Evolutionary conservation across 1,284 basidiomycete genomes (phyloP).

Genomic region (Pseudozyma sp.): DNA sequence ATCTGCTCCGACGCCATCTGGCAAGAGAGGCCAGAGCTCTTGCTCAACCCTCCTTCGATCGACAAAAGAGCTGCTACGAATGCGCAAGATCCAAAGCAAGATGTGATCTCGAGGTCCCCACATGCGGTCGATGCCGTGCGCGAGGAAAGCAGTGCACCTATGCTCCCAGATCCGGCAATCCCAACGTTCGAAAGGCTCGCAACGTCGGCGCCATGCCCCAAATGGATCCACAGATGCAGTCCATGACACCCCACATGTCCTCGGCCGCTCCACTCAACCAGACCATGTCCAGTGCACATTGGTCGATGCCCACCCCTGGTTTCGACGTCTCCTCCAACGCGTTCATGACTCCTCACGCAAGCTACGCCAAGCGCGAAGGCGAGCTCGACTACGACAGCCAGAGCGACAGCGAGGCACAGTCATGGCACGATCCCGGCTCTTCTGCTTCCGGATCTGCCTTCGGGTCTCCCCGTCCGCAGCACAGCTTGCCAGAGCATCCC

Average conservation of each 20-base stretch:
- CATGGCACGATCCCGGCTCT: constrained; percentile 38
- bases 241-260: constrained; percentile 28
- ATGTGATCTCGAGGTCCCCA: constrained; percentile 62
- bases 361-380: constrained; percentile 36
- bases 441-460: constrained; percentile 32
- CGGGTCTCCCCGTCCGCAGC: constrained; percentile 37
- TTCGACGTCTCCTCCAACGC: constrained; percentile 24
- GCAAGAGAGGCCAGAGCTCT: constrained; percentile 55
- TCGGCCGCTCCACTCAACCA: constrained; percentile 4
- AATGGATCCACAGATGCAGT: constrained; percentile 22
- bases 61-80: constrained; percentile 63
- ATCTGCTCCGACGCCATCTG: constrained; percentile 55
- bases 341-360: constrained; percentile 32
- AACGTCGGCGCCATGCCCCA: constrained; percentile 19
- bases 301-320: constrained; percentile 30
- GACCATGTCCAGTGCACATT: constrained; percentile 22
- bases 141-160: constrained; percentile 59
- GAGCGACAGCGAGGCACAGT: constrained; percentile 42
- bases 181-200: constrained; percentile 56
- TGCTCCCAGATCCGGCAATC: constrained; percentile 60
- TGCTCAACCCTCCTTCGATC: constrained; percentile 56
- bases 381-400: constrained; percentile 48
- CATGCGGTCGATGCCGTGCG: constrained; percentile 59
- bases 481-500: constrained; percentile 22
- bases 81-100: constrained; percentile 61